A percentile compares a stretch with the other conserved stretches of the same genome.
Conservation (phyloP, 2,329 filamentous ascomycete genomes). For the Calonectria henricotiae region DNA sequence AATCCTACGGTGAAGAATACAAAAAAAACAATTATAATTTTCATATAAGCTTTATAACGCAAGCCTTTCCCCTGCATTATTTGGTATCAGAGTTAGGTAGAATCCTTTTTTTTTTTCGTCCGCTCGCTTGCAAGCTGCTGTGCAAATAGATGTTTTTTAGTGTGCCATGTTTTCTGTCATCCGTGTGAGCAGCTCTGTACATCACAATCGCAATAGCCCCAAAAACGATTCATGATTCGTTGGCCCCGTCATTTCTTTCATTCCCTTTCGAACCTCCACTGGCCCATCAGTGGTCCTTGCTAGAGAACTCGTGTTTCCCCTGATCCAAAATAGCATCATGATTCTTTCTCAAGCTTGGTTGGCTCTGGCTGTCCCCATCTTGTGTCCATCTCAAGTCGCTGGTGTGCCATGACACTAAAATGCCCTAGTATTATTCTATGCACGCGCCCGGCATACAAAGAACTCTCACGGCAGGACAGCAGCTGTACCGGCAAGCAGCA, state of each 20-base stretch:
- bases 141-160: too few species aligned
- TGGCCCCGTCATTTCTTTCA: constrained; percentile 3
- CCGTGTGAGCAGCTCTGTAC: neutral
- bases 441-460: constrained; percentile 2
- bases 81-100: too few species aligned
- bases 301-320: constrained; percentile 10
- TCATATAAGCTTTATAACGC: too few species aligned
- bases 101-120: too few species aligned
- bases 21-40: too few species aligned
- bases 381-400: constrained; percentile 4
- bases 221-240: neutral
- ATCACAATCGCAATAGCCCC: constrained; percentile 26
- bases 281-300: constrained; percentile 6
- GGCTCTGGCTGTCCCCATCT: neutral
- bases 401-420: constrained; percentile 2
- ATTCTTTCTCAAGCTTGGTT: neutral
- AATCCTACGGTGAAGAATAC: too few species aligned
- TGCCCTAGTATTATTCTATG: constrained; percentile 4
- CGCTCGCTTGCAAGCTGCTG: too few species aligned
- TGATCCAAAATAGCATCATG: constrained; percentile 30
- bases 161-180: too few species aligned
- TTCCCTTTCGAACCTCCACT: constrained; percentile 14
- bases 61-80: too few species aligned
- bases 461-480: neutral
- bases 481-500: constrained; percentile 1